Evolutionary conservation across 768 basidiomycete genomes (phyloP).

Genomic region (Nidula microcarpa): DNA sequence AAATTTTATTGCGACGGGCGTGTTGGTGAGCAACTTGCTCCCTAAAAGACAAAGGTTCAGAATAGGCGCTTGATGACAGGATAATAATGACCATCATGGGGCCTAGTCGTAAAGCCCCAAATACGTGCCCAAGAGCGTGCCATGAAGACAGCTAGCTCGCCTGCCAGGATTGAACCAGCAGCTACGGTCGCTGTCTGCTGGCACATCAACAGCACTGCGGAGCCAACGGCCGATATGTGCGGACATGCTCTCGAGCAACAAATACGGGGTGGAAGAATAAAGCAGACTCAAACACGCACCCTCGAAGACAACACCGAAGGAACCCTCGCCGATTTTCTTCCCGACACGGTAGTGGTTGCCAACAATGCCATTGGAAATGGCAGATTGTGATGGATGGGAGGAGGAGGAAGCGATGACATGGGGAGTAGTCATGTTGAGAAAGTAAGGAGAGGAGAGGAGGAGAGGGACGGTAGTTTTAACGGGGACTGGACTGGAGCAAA

Average conservation of each 20-base stretch:
- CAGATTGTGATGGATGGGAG: constrained; percentile 59
- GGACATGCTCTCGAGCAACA: no score
- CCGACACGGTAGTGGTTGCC: constrained; percentile 86
- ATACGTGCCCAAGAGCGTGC: no score
- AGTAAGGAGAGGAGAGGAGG: constrained; percentile 14
- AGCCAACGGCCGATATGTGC: no score
- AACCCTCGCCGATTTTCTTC: constrained; percentile 98
- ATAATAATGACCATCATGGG: no score
- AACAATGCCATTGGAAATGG: constrained; percentile 69
- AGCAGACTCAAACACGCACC: constrained; percentile 42
- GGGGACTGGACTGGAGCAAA: constrained; percentile 10
- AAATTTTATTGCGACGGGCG: constrained; percentile 96
- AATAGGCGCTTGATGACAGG: neutral
- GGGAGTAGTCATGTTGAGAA: constrained; percentile 64
- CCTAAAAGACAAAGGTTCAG: constrained; percentile 39
- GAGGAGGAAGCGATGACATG: constrained; percentile 81
- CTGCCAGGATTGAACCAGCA: neutral
- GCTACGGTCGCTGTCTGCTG: neutral
- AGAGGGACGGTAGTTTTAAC: constrained; percentile 13
- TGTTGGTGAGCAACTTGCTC: constrained; percentile 77
- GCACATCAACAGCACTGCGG: neutral
- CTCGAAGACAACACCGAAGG: constrained; percentile 98
- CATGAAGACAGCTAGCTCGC: neutral
- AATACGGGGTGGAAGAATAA: neutral
- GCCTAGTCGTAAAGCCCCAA: no score